Base-by-base conservation (phyloP, 768 basidiomycete genomes). In the Termitomyces sp. region DNA sequence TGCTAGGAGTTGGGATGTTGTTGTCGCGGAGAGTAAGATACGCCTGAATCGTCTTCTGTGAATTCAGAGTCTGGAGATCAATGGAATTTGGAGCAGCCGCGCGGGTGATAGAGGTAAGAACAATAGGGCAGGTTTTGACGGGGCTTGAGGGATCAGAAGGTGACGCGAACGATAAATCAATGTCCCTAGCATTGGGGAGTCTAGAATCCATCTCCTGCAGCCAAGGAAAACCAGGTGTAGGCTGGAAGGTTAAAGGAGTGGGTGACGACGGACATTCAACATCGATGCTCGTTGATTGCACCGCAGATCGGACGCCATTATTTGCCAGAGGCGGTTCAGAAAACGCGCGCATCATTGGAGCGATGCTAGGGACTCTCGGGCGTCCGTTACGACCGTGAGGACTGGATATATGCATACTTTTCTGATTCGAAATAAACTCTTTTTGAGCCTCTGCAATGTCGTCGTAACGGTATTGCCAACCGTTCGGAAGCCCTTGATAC, bases 401-500 rank as follows among this genome's bases (percentile, higher is more conserved):
- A 26, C 42, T 58, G 23, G 62, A 44, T 15, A 60, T 15, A 23
- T 53, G 38, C 40, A 37, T 21, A 4, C 30, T n/a, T 8, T 43
- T 45, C 45, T 61, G 57, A 35, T 37, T 61, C n/a, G 38, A 50
- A 14, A 54, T 50, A 53, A 58, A 63, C 62, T 69, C 65, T 64
- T 73, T 56, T 55, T 66, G 53, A 10, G 57, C 59, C 17, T 67
- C 67, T 60, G 71, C 63, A 55, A 72, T 73, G 38, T 73, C 72
- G 11, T 71, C 67, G 56, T 74, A 65, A 55, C 72, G 67, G 61
- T 70, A 76, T 55, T 78, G 78, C 78, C 77, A 78, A 26, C 77
- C 78, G 53, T 76, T 75, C 2, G 77, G 78, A 35, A 78, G 68
- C 17, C 78, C 77, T 52, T 72, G 70, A 64, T 73, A 78, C 7